Percentiles rank a stretch among this genome's conserved stretches.
Evolutionary conservation across 1,284 basidiomycete species (phyloP).

Genomic region (Puccinia novopanici): DNA sequence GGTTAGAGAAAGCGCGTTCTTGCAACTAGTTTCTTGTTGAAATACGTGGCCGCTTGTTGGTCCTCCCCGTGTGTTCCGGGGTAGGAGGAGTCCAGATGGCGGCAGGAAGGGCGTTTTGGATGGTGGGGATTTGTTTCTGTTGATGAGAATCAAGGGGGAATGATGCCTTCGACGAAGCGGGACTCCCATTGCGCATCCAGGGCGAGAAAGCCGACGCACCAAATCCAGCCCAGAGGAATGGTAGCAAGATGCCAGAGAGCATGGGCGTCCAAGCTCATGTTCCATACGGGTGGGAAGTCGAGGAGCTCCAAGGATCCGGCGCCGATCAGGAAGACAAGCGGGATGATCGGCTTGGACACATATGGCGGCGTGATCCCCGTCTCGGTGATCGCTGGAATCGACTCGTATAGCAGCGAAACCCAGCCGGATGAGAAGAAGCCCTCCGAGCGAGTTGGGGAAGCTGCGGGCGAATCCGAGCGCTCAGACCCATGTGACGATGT

Average conservation of each 20-base stretch:
- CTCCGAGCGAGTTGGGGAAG: slow-evolving; percentile 28
- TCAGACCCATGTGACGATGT: slow-evolving; percentile 46
- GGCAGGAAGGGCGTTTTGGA: too few relatives aligned
- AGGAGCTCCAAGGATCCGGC: slow-evolving; percentile 83
- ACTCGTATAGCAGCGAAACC: slow-evolving; percentile 57
- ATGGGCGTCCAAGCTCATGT: slow-evolving; percentile 76
- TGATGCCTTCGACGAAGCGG: slow-evolving; percentile 44
- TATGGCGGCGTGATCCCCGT: slow-evolving; percentile 60
- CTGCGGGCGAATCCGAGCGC: slow-evolving; percentile 52
- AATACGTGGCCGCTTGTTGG: too few relatives aligned
- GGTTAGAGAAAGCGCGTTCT: too few relatives aligned
- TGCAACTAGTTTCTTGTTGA: too few relatives aligned
- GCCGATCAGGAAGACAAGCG: slow-evolving; percentile 68
- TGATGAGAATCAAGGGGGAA: background rate
- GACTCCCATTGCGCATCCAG: slow-evolving; percentile 47
- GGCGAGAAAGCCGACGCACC: slow-evolving; percentile 64
- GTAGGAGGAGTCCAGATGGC: too few relatives aligned
- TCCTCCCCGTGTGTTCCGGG: too few relatives aligned
- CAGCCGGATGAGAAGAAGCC: slow-evolving; percentile 41
- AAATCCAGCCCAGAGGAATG: slow-evolving; percentile 73
- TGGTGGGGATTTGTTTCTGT: too few relatives aligned
- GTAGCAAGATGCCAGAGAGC: slow-evolving; percentile 91
- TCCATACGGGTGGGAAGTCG: slow-evolving; percentile 75
- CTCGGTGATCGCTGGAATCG: slow-evolving; percentile 53
- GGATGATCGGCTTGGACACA: slow-evolving; percentile 56